These are phyloP conservation scores for Clavulina sp. DNA, from an alignment of 768 basidiomycete species.

Conservation along the genomic window DNA sequence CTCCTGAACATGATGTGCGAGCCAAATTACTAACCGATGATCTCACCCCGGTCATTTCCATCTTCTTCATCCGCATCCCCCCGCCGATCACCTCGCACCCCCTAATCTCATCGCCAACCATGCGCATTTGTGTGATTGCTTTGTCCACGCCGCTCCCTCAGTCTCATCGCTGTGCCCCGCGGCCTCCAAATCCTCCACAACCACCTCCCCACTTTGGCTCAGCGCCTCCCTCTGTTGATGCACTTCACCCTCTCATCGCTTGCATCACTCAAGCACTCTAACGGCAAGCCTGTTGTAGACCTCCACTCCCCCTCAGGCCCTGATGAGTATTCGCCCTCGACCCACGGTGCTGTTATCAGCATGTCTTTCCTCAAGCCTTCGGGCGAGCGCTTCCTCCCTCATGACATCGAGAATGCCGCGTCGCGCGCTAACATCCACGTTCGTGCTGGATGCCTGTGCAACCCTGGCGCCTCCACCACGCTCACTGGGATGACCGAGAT, in stretches of 20 bases:
- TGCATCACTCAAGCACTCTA: constrained; percentile 38
- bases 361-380: neutral
- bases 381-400: constrained; percentile 26
- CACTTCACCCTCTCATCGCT: constrained; percentile 45
- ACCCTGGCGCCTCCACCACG: constrained; percentile 64
- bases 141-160: too few species aligned
- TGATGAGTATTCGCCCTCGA: neutral
- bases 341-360: neutral
- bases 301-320: neutral
- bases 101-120: too few species aligned
- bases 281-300: constrained; percentile 41
- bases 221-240: constrained; percentile 52
- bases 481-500: constrained; percentile 34
- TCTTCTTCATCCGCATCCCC: too few species aligned
- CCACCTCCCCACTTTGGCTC: constrained; percentile 62
- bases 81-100: too few species aligned
- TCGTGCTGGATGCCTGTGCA: constrained; percentile 78
- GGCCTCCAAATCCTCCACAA: constrained; percentile 61
- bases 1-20: too few species aligned
- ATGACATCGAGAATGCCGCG: constrained; percentile 26
- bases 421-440: constrained; percentile 41
- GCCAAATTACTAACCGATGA: too few species aligned
- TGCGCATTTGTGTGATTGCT: too few species aligned
- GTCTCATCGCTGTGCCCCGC: constrained; percentile 55
- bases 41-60: too few species aligned